Conservation (phyloP, 2,329 filamentous ascomycete genomes). For the Aspergillus bombycis region DNA sequence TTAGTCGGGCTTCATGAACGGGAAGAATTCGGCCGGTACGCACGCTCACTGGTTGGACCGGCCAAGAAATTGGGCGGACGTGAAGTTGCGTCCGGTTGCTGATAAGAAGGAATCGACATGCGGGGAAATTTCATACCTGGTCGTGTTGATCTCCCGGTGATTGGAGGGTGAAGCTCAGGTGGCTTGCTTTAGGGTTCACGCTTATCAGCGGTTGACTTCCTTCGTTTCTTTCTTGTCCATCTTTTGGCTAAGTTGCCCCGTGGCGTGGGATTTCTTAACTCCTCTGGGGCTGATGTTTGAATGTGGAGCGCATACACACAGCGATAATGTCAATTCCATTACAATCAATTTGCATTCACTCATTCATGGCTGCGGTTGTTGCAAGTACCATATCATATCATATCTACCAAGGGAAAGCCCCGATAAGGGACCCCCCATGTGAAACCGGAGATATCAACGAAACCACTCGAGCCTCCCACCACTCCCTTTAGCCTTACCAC, state of each 20-base stretch:
- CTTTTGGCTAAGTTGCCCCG: not conserved
- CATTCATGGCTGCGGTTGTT: not conserved
- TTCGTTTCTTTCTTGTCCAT: not conserved
- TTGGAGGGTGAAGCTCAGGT: not conserved
- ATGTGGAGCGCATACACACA: too few species aligned
- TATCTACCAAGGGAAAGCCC: too few species aligned
- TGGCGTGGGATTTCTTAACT: not conserved
- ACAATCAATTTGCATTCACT: not conserved
- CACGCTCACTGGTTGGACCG: not conserved
- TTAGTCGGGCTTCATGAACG: not conserved
- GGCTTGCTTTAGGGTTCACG: slow-evolving; percentile 2
- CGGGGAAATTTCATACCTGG: not conserved
- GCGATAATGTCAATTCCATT: not conserved
- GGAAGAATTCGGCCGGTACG: not conserved
- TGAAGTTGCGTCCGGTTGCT: not conserved
- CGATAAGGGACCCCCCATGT: not conserved
- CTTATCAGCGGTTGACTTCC: slow-evolving; percentile 2
- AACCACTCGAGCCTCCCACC: not conserved
- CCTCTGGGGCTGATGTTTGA: too few species aligned
- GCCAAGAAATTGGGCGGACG: not conserved
- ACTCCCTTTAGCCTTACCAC: not conserved
- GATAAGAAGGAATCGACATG: not conserved
- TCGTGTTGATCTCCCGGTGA: not conserved
- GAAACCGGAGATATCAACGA: not conserved
- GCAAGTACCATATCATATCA: too few species aligned